Base-by-base conservation (phyloP, 2,329 filamentous ascomycete genomes). In the Akanthomyces dipterigenus region DNA sequence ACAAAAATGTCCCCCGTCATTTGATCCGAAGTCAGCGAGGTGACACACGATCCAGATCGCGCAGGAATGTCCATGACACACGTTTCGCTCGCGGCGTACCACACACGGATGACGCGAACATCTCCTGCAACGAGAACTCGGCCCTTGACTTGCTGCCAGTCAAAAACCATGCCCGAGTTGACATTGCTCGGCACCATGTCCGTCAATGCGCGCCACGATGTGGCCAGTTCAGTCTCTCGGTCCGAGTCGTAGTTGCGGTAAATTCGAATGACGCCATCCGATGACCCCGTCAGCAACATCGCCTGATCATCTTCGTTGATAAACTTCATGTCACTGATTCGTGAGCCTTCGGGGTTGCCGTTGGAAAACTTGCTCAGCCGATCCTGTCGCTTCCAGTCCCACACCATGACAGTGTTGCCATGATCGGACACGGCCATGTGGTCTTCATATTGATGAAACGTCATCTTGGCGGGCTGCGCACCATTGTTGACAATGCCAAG, bases 281-380 rank as follows among this genome's bases (percentile, higher is more conserved):
- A 96, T 8, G 93, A 96, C 1, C 95, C 95, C 0, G 91, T 96
- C 84, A 99, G 91, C 61, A 99, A 77, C 65, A 98, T 85, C 3
- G 93, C 95, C 70, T 96, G 91, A 71, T 99, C 95, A 68, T 99
- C 95, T 74, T 99, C 95, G 67, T 99, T 99, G 78, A 99, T 96
- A 74, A 98, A 97, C 61, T 92, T 90, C 72, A 97, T 87, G 72
- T 98, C 93, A 59, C 92, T 96, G 68, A 99, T 96, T 67, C 88
- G 91, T 28, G 92, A 96, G 3, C 93, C 91, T 36, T 87, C 81
- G 0, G 95, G 95, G 69, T 99, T 99, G 54, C 91, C 93, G 69
- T 98, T 98, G 31, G 90, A 96, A 75, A 99, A 99, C 60, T 89
- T 88, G 70, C 86, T 90, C 65, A 96, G 78, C 38, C 88, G 85